These are phyloP conservation scores for Pyrus bretschneideri DNA, from an alignment of 306 rosid species.

Conservation along the genomic window DNA sequence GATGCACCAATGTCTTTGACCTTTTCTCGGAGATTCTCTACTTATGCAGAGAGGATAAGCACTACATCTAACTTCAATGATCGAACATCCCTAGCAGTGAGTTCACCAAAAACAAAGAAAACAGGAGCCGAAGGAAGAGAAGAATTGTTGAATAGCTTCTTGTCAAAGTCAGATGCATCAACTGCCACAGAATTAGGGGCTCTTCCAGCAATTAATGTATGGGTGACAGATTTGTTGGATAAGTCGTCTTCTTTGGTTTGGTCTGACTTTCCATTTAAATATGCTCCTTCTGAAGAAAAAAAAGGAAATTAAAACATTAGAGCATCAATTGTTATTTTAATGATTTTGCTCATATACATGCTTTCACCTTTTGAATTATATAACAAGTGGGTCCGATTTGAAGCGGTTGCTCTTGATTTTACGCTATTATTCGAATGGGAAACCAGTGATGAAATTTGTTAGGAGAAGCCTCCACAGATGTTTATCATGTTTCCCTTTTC, in stretches of 20 bases:
- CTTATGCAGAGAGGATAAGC: conserved; percentile 91
- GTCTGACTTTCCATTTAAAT: conserved; percentile 4
- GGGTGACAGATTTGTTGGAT: conserved; percentile 23
- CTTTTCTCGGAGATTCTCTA: conserved; percentile 66
- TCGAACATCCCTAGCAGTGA: conserved; percentile 52
- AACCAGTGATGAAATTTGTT: background rate
- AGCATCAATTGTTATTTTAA: background rate
- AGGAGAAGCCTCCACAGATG: background rate
- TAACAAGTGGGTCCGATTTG: background rate
- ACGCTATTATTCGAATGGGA: background rate
- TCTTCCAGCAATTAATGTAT: conserved; percentile 55
- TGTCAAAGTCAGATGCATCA: conserved; percentile 56
- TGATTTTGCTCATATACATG: background rate
- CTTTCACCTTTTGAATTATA: background rate
- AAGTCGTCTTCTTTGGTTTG: background rate
- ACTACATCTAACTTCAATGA: conserved; percentile 60
- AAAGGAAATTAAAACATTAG: background rate
- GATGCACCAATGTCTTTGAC: conserved; percentile 55
- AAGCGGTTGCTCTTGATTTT: background rate
- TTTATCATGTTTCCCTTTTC: conserved; percentile 7
- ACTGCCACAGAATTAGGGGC: conserved; percentile 45
- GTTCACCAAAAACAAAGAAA: conserved; percentile 91
- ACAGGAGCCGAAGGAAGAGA: conserved; percentile 84
- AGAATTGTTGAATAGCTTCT: conserved; percentile 63
- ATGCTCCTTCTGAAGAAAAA: background rate